Evolutionary conservation across 1,139 yeast species (phyloP).

Genomic region (Blastobotrys illinoisensis): DNA sequence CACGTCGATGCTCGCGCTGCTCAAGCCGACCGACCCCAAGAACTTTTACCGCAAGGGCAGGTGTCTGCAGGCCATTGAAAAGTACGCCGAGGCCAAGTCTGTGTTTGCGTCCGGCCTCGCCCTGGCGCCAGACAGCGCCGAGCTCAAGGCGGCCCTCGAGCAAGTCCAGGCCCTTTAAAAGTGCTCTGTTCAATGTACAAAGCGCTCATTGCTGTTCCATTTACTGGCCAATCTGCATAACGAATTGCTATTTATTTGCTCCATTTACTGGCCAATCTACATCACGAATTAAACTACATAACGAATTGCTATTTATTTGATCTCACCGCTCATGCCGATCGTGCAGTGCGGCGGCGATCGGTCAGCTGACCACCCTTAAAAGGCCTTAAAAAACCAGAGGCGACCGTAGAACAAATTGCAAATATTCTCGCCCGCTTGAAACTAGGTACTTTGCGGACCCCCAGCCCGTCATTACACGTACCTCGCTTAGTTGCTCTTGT

Average conservation of each 20-base stretch:
- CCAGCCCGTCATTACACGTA: no score
- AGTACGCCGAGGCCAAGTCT: slow-evolving; percentile 64
- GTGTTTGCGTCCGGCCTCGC: slow-evolving; percentile 75
- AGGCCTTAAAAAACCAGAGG: background rate
- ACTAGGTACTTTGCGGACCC: no score
- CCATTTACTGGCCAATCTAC: no score
- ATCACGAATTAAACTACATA: no score
- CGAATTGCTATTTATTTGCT: no score
- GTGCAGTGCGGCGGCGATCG: background rate
- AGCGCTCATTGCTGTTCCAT: no score
- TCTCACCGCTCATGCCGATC: background rate
- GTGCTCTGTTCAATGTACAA: no score
- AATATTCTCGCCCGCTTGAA: no score
- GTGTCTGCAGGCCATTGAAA: slow-evolving; percentile 63
- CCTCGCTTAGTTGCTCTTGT: no score
- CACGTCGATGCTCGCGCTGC: slow-evolving; percentile 66
- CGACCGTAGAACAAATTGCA: background rate
- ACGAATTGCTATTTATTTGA: background rate
- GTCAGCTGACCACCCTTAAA: background rate
- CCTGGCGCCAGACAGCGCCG: slow-evolving; percentile 44
- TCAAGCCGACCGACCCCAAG: slow-evolving; percentile 62
- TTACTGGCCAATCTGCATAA: no score
- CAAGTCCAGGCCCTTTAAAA: slow-evolving; percentile 18
- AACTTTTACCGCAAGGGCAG: slow-evolving; percentile 80
- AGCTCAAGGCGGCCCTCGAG: slow-evolving; percentile 33